phyloP scores from a whole-genome alignment of 2,329 filamentous ascomycete species.

The Nigrospora osmanthi region DNA sequence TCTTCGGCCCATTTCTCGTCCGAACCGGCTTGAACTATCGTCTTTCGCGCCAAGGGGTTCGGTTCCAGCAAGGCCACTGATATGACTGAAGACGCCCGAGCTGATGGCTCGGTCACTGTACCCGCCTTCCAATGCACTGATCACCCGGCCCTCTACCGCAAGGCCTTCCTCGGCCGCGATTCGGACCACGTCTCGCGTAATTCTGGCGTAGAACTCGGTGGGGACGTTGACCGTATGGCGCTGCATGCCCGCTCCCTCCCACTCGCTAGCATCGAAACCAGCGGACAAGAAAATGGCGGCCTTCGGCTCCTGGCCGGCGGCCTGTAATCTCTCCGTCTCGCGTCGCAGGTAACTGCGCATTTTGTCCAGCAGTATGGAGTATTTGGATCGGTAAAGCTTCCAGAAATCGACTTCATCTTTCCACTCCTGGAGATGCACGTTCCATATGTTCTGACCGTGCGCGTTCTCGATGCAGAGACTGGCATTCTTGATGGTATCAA shows the following conservation, averaged over 20 bases:
- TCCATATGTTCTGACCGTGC: constrained; percentile 92
- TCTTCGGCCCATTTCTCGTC: constrained; percentile 50
- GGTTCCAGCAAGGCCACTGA: constrained; percentile 69
- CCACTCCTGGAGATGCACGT: constrained; percentile 88
- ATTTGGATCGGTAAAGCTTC: constrained; percentile 75
- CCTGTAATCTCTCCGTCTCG: constrained; percentile 60
- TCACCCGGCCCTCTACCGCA: constrained; percentile 72
- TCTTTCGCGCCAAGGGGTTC: constrained; percentile 31
- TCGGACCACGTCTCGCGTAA: constrained; percentile 77
- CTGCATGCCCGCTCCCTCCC: constrained; percentile 90
- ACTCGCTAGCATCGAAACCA: constrained; percentile 94
- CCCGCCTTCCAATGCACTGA: constrained; percentile 92
- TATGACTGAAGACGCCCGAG: constrained; percentile 82
- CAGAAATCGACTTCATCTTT: constrained; percentile 79
- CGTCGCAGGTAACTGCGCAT: constrained; percentile 66
- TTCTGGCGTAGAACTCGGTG: constrained; percentile 89
- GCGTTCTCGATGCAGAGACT: constrained; percentile 92
- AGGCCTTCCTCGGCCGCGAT: constrained; percentile 75
- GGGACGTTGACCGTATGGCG: constrained; percentile 92
- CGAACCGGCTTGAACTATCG: constrained; percentile 36
- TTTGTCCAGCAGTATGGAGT: constrained; percentile 71
- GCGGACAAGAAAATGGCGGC: constrained; percentile 92
- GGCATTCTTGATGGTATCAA: constrained; percentile 87
- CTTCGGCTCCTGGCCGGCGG: constrained; percentile 56
- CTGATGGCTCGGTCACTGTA: constrained; percentile 89